Evolutionary conservation across 352 stramenopile species (phyloP), one percentile per base, ranked within the genome.

Genomic region (Phytophthora pini): DNA sequence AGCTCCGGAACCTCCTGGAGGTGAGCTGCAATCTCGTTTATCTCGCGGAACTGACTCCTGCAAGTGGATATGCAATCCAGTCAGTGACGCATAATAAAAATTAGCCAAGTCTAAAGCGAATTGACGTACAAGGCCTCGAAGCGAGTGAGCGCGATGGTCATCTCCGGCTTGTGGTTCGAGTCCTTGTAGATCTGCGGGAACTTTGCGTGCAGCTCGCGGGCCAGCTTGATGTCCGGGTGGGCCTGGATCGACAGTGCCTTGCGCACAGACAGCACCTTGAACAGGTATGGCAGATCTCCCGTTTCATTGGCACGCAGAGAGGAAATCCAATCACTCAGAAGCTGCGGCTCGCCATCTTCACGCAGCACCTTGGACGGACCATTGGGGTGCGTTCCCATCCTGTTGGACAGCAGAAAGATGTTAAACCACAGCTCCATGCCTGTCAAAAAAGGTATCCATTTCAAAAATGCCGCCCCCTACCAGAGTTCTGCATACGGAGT

Each of bases 131-230:
- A 62, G 24, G 97, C 98, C 76, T 99, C 94, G 58, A 99, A 99
- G 32, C 71, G 83, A 49, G 94, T 99, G 38, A 99, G 74, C 1
- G 98, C 98, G 67, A 99, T 98, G 12, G 97, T 94, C 95, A 99
- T 99, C 74, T 99, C 98, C 1, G 98, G 98, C 74, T 99, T 99
- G 83, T 99, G 98, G 75, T 99, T 99, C 17, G 90, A 55, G 68
- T 99, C 98, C 61, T 98, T 98, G 81, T 99, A 99, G 9, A 96
- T 77, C 5, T 95, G 57, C 5, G 98, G 98, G 60, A 96, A 93
- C 11, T 86, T 88, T 7, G 68, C 72, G 47, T 97, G 90, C 47
- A 98, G 65, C 44, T 90, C 64, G 5, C 85, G 73, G 10, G 92
- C 92, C n/a, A 97, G 67, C 17, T 71, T 69, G 38, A 86, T 83